phyloP scores from a whole-genome alignment of 352 stramenopile species.

The Phytophthora pinifolia region DNA sequence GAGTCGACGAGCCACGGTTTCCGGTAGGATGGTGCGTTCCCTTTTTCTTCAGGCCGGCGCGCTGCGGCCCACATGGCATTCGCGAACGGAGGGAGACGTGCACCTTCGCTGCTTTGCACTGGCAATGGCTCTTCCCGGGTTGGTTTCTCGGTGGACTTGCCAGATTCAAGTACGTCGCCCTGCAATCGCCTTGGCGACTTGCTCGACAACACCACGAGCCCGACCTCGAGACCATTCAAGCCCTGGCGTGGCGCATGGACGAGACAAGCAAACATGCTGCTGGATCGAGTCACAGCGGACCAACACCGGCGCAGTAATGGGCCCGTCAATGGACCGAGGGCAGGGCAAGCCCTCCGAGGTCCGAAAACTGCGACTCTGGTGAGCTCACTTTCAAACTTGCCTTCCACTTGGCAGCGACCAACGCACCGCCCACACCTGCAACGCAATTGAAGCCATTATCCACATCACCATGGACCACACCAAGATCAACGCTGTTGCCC shows the following conservation, averaged over 20 bases:
- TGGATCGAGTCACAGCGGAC: constrained; percentile 35
- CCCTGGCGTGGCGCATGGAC: constrained; percentile 29
- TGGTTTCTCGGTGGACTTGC: constrained; percentile 33
- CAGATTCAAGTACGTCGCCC: constrained; percentile 23
- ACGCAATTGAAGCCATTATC: constrained; percentile 23
- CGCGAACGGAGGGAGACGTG: constrained; percentile 26
- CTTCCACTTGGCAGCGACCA: constrained; percentile 33
- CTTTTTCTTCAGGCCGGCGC: constrained; percentile 8
- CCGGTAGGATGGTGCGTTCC: constrained; percentile 29
- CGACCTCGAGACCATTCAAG: constrained; percentile 32
- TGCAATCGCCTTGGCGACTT: constrained; percentile 19
- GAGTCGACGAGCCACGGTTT: constrained; percentile 23
- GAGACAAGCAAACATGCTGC: constrained; percentile 24
- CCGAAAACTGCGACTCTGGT: constrained; percentile 24
- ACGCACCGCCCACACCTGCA: constrained; percentile 20
- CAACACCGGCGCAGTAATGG: constrained; percentile 27
- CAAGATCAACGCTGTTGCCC: constrained; percentile 9
- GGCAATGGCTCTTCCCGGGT: constrained; percentile 27
- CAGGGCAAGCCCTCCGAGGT: constrained; percentile 22
- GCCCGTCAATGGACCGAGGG: constrained; percentile 26
- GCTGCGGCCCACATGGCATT: constrained; percentile 32
- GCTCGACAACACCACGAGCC: constrained; percentile 31
- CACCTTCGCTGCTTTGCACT: constrained; percentile 22
- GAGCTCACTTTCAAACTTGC: constrained; percentile 50
- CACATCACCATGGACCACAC: constrained; percentile 27